These are phyloP conservation scores for Hygrocybe punicea DNA, from an alignment of 768 basidiomycete genomes.

Conservation along the genomic window DNA sequence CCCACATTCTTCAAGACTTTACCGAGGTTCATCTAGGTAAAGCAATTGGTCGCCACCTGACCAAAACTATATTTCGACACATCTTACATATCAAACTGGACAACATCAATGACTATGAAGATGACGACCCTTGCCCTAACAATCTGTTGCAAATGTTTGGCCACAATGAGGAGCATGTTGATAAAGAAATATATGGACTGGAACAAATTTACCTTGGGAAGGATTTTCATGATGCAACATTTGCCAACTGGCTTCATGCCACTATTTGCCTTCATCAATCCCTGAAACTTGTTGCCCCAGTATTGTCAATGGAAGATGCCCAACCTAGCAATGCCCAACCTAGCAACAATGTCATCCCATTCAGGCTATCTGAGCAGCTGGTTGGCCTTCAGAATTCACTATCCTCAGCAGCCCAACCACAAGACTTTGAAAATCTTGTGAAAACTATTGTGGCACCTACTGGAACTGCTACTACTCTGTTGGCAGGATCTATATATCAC, in stretches of 20 bases:
- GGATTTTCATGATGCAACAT: neutral
- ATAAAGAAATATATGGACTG: neutral
- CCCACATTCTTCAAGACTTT: neutral
- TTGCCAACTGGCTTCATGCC: neutral
- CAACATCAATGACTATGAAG: neutral
- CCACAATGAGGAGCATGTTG: neutral
- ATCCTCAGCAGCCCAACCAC: neutral
- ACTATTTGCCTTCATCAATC: neutral
- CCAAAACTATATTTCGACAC: neutral
- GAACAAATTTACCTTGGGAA: neutral
- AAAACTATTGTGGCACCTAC: too few relatives aligned
- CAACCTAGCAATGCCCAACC: neutral
- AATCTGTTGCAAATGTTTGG: neutral
- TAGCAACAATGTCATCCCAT: neutral
- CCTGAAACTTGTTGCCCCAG: neutral
- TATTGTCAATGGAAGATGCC: neutral
- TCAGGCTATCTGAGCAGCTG: too few relatives aligned
- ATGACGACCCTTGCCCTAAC: neutral
- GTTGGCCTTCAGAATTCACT: neutral
- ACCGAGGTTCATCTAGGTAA: neutral
- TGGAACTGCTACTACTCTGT: too few relatives aligned
- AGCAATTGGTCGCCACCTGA: neutral
- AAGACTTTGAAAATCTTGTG: neutral
- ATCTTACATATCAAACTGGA: neutral
- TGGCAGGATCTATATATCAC: too few relatives aligned